Evolutionary conservation across 148 eudicot genomes (phyloP), one percentile per base, ranked within the genome.

Genomic region (Rhododendron molle): DNA sequence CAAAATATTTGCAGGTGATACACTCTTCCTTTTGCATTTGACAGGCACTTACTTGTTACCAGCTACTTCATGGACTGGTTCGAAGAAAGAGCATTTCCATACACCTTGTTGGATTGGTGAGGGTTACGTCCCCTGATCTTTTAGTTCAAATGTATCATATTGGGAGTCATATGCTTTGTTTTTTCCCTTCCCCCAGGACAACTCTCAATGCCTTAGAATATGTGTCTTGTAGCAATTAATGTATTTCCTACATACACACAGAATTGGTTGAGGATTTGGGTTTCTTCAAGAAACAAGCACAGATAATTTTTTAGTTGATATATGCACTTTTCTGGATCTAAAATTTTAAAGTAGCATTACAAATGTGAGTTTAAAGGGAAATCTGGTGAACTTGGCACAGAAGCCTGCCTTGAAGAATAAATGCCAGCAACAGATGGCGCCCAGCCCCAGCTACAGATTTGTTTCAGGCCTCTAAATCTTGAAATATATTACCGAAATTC

Each of bases 31-130:
- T 83, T 87, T 87, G 76, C 80, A 40, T 50, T 84, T 88, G 86
- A 82, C 94, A 97, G 99, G 99, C 84, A 87, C 92, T 97, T 49
- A 93, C 94, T 81, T 97, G 99, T 93, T 88, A 89, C 88, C 95
- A 95, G 88, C 90, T 97, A 77, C 94, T 97, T 82, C 91, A 89
- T 87, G 98, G 96, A 85, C 92, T 97, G 86, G 98, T 92, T 85
- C 92, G 94, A 28, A 92, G 96, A 85, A 94, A 83, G 89, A 92
- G 89, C 78, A 86, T 93, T 78, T 92, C 94, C 84, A 81, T 85
- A 78, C 93, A 94, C 82, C 93, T 97, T 88, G 93, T 94, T 87
- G 79, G 83, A 54, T 87, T 95, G 98, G 99, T 97, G 58, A 89
- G 98, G 91, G 76, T 54, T 54, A 76, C 73, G 28, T n/a, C 8